Conservation (phyloP, 2,329 filamentous ascomycete species). For the Pezicula rhizophila region DNA sequence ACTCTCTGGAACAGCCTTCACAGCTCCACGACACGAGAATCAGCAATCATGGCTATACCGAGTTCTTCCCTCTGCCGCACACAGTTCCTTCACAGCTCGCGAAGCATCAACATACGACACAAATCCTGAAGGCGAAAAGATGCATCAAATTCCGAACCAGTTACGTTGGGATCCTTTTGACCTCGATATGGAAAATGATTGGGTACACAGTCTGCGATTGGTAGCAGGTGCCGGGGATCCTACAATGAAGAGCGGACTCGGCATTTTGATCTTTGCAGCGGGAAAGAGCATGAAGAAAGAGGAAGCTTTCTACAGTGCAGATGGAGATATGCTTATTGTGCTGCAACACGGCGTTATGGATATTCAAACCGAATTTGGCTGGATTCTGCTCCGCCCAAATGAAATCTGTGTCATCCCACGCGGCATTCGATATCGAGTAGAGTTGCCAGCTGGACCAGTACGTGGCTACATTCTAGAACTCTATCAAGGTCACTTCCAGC, state of each 20-base stretch:
- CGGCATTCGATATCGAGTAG: constrained; percentile 68
- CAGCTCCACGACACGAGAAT: constrained; percentile 49
- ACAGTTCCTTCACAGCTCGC: constrained; percentile 40
- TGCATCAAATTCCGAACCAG: constrained; percentile 75
- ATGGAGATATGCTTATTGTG: constrained; percentile 73
- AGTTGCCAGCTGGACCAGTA: constrained; percentile 53
- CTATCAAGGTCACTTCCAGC: constrained; percentile 64
- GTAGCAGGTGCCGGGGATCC: constrained; percentile 76
- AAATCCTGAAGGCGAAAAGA: constrained; percentile 26
- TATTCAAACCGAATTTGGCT: constrained; percentile 72
- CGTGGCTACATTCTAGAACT: constrained; percentile 72
- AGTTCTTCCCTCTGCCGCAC: constrained; percentile 47
- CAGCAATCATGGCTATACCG: constrained; percentile 53
- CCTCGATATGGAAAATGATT: constrained; percentile 61
- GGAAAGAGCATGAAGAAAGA: constrained; percentile 70
- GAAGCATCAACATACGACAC: constrained; percentile 38
- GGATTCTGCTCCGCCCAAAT: constrained; percentile 67
- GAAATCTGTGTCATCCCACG: constrained; percentile 74
- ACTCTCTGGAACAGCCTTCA: constrained; percentile 52
- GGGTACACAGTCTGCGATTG: constrained; percentile 58
- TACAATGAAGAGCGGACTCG: constrained; percentile 70
- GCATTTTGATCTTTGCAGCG: constrained; percentile 75
- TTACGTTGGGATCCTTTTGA: constrained; percentile 71
- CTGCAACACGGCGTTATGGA: constrained; percentile 69
- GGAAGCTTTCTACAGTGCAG: constrained; percentile 77